phyloP scores from a whole-genome alignment of 768 basidiomycete species.

The Lyophyllum semitale region DNA sequence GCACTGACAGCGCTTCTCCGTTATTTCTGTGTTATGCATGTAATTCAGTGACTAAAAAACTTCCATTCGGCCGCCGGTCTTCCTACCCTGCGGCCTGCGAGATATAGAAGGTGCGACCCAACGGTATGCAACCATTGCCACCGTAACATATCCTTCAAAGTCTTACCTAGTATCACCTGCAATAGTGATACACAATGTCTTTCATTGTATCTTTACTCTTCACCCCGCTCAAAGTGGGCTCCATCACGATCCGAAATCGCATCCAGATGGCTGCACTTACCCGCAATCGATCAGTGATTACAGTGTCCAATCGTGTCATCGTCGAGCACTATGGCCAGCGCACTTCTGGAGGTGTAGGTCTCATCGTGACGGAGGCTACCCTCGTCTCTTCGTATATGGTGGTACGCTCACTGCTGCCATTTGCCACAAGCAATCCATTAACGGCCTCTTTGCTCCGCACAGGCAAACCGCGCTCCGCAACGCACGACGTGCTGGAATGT shows the following conservation, averaged over 20 bases:
- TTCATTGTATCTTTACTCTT: constrained; percentile 21
- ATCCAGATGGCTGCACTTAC: constrained; percentile 37
- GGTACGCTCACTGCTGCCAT: constrained; percentile 23
- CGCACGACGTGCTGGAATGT: constrained; percentile 40
- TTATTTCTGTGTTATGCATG: too few species aligned
- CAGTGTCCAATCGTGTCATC: constrained; percentile 36
- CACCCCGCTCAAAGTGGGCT: constrained; percentile 29
- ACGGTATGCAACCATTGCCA: too few species aligned
- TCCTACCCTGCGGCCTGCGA: too few species aligned
- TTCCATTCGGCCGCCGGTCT: too few species aligned
- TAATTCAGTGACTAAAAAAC: too few species aligned
- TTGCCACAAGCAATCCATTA: background rate
- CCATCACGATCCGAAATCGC: constrained; percentile 33
- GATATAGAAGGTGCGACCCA: too few species aligned
- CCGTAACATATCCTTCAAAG: too few species aligned
- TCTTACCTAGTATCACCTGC: too few species aligned
- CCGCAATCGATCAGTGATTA: constrained; percentile 32
- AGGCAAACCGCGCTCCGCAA: constrained; percentile 36
- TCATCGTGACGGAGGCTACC: constrained; percentile 32
- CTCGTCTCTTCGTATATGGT: constrained; percentile 29
- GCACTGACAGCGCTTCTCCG: too few species aligned
- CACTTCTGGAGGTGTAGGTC: constrained; percentile 37
- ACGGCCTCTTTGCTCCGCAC: background rate
- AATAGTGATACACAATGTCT: too few species aligned
- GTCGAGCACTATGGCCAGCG: constrained; percentile 41